Percentiles rank a stretch among this genome's conserved stretches.
These are phyloP conservation scores for Microthlaspi erraticum DNA, from an alignment of 345 rosid genomes.

Conservation along the genomic window DNA sequence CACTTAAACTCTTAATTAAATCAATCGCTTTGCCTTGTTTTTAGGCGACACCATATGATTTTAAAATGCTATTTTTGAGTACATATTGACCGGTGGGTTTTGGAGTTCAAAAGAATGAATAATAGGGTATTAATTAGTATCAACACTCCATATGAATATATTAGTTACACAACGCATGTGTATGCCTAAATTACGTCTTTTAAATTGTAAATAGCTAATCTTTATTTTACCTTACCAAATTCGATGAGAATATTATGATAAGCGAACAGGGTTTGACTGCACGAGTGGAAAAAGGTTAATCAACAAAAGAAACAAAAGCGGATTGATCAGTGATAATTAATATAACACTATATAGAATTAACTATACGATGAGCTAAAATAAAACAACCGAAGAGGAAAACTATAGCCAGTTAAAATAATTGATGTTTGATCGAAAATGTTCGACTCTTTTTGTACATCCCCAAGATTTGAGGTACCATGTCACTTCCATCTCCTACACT, in stretches of 20 bases:
- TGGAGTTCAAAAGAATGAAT: slow-evolving; percentile 14
- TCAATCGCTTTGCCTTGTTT: slow-evolving; percentile 43
- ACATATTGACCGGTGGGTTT: slow-evolving; percentile 39
- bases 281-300: slow-evolving; percentile 50
- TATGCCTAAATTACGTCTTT: neutral
- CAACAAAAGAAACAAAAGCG: slow-evolving; percentile 26
- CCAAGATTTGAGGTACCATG: slow-evolving; percentile 53
- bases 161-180: slow-evolving; percentile 24
- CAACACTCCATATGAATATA: slow-evolving; percentile 15
- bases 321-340: slow-evolving; percentile 7
- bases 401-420: slow-evolving; percentile 14
- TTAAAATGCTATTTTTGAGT: slow-evolving; percentile 18
- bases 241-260: slow-evolving; percentile 37
- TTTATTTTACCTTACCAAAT: slow-evolving; percentile 17
- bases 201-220: slow-evolving; percentile 1
- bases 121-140: slow-evolving; percentile 26
- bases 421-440: slow-evolving; percentile 31
- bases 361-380: slow-evolving; percentile 19
- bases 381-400: slow-evolving; percentile 15
- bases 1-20: slow-evolving; percentile 39
- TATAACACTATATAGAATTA: neutral
- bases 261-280: slow-evolving; percentile 54
- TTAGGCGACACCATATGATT: slow-evolving; percentile 52
- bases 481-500: slow-evolving; percentile 51
- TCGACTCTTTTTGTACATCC: slow-evolving; percentile 44